A percentile compares a stretch with the other conserved stretches of the same genome.
Evolutionary conservation across 2,329 filamentous ascomycete genomes (phyloP).

Genomic region (Tolypocladium tundrense): DNA sequence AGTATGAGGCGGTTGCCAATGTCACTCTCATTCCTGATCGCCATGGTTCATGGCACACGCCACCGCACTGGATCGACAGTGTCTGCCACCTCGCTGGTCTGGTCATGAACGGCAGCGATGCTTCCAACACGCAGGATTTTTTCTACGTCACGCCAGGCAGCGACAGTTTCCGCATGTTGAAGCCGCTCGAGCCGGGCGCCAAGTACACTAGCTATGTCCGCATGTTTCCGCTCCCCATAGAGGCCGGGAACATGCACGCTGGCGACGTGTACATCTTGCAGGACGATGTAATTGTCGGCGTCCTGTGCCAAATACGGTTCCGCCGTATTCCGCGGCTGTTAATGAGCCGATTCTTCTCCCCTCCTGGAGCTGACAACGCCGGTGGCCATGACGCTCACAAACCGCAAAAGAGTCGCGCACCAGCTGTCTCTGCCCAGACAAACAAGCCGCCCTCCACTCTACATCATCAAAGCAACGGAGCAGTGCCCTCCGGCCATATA

Average conservation of each 20-base stretch:
- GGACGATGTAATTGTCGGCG: conserved; percentile 35
- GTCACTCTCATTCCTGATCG: conserved; percentile 39
- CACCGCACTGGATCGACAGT: conserved; percentile 46
- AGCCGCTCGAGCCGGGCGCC: conserved; percentile 33
- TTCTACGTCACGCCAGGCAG: conserved; percentile 48
- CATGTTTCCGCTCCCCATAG: conserved; percentile 41
- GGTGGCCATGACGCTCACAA: too few relatives aligned
- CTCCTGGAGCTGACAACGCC: too few relatives aligned
- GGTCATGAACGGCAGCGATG: conserved; percentile 45
- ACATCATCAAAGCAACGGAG: too few relatives aligned
- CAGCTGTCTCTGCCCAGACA: too few relatives aligned
- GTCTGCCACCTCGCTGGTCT: conserved; percentile 47
- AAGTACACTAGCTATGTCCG: conserved; percentile 45
- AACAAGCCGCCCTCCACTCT: too few relatives aligned
- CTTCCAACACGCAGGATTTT: conserved; percentile 39
- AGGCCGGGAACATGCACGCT: conserved; percentile 22
- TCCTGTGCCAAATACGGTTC: conserved; percentile 50
- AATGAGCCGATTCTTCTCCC: conserved; percentile 54
- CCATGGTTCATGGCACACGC: conserved; percentile 37
- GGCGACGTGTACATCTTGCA: conserved; percentile 48
- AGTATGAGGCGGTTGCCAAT: conserved; percentile 18
- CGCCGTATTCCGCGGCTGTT: conserved; percentile 55
- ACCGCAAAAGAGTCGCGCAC: too few relatives aligned
- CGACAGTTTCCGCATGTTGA: conserved; percentile 39
- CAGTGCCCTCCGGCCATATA: too few relatives aligned